These are phyloP conservation scores for Sporobolomyces phaffii DNA, from an alignment of 768 basidiomycete species.

Conservation along the genomic window DNA sequence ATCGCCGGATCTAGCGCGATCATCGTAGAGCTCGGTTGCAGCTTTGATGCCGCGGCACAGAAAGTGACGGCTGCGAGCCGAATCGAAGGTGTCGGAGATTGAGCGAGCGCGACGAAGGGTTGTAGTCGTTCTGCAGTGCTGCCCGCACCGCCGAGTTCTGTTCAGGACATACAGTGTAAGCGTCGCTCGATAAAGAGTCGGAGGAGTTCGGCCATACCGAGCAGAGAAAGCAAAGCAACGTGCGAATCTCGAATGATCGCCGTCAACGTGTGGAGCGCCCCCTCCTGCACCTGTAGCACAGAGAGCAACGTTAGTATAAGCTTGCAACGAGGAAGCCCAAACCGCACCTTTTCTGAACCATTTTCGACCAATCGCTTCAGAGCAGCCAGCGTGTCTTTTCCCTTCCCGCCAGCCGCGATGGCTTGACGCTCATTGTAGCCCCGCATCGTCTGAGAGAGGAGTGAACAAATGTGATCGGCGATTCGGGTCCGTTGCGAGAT, in stretches of 20 bases:
- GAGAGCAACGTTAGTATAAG: too few species aligned
- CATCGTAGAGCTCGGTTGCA: neutral
- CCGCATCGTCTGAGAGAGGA: constrained; percentile 14
- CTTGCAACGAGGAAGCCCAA: neutral
- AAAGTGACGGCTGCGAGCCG: constrained; percentile 19
- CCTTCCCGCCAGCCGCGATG: neutral
- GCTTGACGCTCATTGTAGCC: neutral
- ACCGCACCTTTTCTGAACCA: constrained; percentile 20
- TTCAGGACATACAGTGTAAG: neutral
- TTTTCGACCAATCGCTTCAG: neutral
- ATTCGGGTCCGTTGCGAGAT: neutral
- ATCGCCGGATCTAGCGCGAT: neutral
- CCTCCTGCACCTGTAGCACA: constrained; percentile 12
- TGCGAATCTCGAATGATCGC: constrained; percentile 4
- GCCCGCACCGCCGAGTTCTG: neutral
- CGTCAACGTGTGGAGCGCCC: constrained; percentile 16
- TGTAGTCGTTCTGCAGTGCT: neutral
- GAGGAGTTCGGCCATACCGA: constrained; percentile 1
- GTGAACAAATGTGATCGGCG: constrained; percentile 25
- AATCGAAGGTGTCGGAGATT: constrained; percentile 10
- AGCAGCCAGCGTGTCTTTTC: neutral
- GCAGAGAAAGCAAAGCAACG: neutral
- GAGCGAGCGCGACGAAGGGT: neutral
- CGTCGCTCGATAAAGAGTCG: neutral
- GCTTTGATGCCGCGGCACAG: neutral